Evolutionary conservation across 257 asterid genomes (phyloP), one percentile per base, ranked within the genome.

Genomic region (Cinchona pubescens): DNA sequence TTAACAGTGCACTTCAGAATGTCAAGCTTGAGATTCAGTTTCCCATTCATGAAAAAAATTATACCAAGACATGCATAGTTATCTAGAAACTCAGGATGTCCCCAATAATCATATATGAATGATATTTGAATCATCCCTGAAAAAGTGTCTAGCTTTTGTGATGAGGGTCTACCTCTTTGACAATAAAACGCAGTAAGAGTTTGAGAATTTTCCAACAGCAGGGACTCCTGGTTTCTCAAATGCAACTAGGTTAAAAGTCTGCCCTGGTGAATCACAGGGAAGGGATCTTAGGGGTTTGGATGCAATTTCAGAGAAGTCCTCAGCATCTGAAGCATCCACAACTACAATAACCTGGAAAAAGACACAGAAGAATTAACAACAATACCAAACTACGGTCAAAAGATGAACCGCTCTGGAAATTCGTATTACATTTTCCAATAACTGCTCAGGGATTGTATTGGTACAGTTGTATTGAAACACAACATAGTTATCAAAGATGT

Each of bases 391-490:
- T 46, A 81, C 67, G 48, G 43, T 7, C 65, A 74, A 72, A 73
- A 23, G 66, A 21, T 27, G 21, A 45, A 37, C 15, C 32, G 56
- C 30, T 45, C 75, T 46, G 51, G 29, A 73, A 53, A 43, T 74
- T 69, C 2, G 43, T 35, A 64, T 78, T 86, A 96, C 99, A 86
- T 96, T 91, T 83, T 93, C 98, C 87, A 96, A 88, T 45, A 90
- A 86, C 84, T 90, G 98, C 81, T 93, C 97, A 5, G 96, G 97
- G 67, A 96, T 91, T 48, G 99, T 96, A 82, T 96, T 96, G 56
- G 95, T 91, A 90, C 98, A 91, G 82, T 93, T 93, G 96, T 91
- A 96, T 85, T 96, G 99, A 83, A 91, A 96, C 73, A 96, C 97
- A 75, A 93, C 91, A 76, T 93, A 97, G 71, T 78, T 56, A 82